A percentile compares a stretch with the other conserved stretches of the same genome.
Conservation (phyloP, 2,329 filamentous ascomycete species). For the Furcasterigmium furcatum region DNA sequence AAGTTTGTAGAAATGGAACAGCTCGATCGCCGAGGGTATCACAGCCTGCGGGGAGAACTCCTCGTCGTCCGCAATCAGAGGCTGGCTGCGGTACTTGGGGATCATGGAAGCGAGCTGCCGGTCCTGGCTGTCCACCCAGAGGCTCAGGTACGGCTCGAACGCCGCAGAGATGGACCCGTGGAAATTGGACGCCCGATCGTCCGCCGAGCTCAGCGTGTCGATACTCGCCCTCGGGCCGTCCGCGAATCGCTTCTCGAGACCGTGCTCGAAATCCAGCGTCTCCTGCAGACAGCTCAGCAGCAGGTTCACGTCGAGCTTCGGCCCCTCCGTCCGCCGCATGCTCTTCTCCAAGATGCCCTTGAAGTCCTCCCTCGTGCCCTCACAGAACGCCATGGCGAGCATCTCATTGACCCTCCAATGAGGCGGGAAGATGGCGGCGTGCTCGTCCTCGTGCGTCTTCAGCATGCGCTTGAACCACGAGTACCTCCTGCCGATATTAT, state of each 20-base stretch:
- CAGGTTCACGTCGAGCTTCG: conserved; percentile 84
- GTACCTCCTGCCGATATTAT: conserved; percentile 94
- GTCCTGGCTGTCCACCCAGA: conserved; percentile 97
- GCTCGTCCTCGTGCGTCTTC: conserved; percentile 93
- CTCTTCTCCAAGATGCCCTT: conserved; percentile 87
- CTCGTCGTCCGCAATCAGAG: conserved; percentile 77
- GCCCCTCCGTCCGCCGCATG: conserved; percentile 73
- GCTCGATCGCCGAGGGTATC: conserved; percentile 88
- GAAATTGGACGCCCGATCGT: conserved; percentile 75
- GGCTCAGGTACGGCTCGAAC: conserved; percentile 92
- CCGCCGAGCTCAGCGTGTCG: conserved; percentile 79
- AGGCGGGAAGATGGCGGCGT: conserved; percentile 80
- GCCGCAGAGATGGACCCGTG: conserved; percentile 91
- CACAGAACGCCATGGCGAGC: conserved; percentile 88
- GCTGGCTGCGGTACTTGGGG: conserved; percentile 81
- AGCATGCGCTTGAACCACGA: conserved; percentile 96
- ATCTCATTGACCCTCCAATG: conserved; percentile 90
- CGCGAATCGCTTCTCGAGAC: conserved; percentile 79
- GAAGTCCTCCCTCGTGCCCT: conserved; percentile 93
- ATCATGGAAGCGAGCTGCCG: conserved; percentile 81
- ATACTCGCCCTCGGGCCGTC: conserved; percentile 74
- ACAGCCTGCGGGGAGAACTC: conserved; percentile 90
- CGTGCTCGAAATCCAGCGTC: conserved; percentile 95
- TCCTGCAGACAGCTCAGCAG: conserved; percentile 88
- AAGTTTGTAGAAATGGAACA: conserved; percentile 95